A percentile compares a stretch with the other conserved stretches of the same genome.
phyloP scores from a whole-genome alignment of 805 yeast species.

The Wickerhamomyces xylosicus region DNA sequence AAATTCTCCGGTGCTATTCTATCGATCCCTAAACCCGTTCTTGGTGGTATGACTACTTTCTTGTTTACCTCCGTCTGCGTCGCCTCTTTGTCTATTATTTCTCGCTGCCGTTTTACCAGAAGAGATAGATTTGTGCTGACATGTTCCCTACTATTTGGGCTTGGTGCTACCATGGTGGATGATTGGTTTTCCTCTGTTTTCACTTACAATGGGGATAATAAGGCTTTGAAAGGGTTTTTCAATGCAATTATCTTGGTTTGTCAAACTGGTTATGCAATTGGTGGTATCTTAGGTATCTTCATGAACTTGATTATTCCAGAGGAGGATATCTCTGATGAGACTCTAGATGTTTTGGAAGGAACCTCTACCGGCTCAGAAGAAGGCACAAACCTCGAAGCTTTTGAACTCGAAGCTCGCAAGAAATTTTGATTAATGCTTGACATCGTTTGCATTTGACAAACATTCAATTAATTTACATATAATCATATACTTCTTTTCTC shows the following conservation, averaged over 20 bases:
- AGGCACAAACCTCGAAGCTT: constrained; percentile 7
- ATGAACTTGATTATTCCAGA: constrained; percentile 56
- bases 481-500: too few species aligned
- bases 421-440: not conserved
- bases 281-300: constrained; percentile 55
- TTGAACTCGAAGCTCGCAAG: constrained; percentile 1
- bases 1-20: constrained; percentile 85
- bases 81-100: constrained; percentile 59
- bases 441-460: too few species aligned
- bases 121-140: constrained; percentile 68
- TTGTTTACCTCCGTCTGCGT: constrained; percentile 69
- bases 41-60: constrained; percentile 86
- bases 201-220: constrained; percentile 55
- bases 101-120: constrained; percentile 44
- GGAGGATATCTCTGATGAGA: constrained; percentile 29
- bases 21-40: constrained; percentile 67
- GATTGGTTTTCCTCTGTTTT: constrained; percentile 56
- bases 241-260: constrained; percentile 60
- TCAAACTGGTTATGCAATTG: constrained; percentile 66
- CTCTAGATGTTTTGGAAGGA: not conserved
- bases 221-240: constrained; percentile 46
- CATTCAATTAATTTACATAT: too few species aligned
- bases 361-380: constrained; percentile 1
- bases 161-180: constrained; percentile 57
- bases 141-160: constrained; percentile 51